Evolutionary conservation across 177 flowering plant genomes (phyloP), one percentile per base, ranked within the genome.

Genomic region (Vitis hybrid): DNA sequence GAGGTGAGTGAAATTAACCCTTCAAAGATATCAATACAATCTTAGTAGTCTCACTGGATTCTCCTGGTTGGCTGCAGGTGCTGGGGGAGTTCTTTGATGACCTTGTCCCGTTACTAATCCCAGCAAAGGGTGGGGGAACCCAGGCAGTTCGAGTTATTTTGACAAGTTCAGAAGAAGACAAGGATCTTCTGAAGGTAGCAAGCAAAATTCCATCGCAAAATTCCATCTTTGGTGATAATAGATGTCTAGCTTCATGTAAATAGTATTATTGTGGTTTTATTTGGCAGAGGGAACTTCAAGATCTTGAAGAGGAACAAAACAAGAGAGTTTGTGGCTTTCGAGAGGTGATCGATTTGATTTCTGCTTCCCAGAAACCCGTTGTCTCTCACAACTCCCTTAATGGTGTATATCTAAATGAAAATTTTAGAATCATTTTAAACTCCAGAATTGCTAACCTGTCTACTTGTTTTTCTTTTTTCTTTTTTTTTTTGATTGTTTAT

Each of bases 321-420:
- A 83, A 71, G 80, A 81, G 68, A 68, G 59, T 85, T 21, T 85
- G 93, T 73, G 98, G 97, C 54, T 94, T 94, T 60, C 81, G 97
- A 66, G 97, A 91, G 81, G 95, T 94, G 85, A 89, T 94, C 62
- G 97, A 94, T 69, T 74, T 85, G 80, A 86, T 94, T 71, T 88
- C 97, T 60, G 81, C 85, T 81, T 91, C 98, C 52, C 80, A 84
- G 84, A 94, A 87, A 80, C 95, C 97, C 62, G 73, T 92, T 77
- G 82, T 94, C 72, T 82, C 88, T 70, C 82, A 82, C 81, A 85
- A 88, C 83, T 87, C 92, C 71, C 87, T 94, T 63, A 80, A 80
- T 76, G 98, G 98, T 94, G 80, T 65, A 66, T 76, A 70, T 84
- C 85, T 80, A 26, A 54, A 30, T 64, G 52, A 4, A 56, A 26